Percentiles rank a stretch among this genome's conserved stretches.
Conservation (phyloP, 805 yeast genomes). For the Peterozyma toletana region DNA sequence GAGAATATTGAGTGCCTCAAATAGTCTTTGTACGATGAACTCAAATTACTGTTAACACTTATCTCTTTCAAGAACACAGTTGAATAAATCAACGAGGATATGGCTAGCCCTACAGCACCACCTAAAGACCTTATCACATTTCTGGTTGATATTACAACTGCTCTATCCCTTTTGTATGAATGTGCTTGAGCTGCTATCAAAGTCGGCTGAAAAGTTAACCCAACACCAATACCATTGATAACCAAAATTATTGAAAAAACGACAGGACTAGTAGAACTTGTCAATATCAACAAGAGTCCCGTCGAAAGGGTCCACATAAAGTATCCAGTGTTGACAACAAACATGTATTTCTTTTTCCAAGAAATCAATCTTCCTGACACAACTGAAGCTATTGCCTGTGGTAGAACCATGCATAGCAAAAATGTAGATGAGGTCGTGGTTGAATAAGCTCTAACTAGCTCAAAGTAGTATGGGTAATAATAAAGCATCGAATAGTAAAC, state of each 20-base stretch:
- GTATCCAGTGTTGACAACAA: slow-evolving; percentile 33
- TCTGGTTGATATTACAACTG: slow-evolving; percentile 51
- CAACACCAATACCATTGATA: slow-evolving; percentile 36
- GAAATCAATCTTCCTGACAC: slow-evolving; percentile 40
- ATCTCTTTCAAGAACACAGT: slow-evolving; percentile 15
- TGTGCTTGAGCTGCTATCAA: slow-evolving; percentile 52
- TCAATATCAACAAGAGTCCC: slow-evolving; percentile 28
- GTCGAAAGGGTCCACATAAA: slow-evolving; percentile 32
- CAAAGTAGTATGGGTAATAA: slow-evolving; percentile 42
- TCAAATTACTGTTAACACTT: slow-evolving; percentile 4
- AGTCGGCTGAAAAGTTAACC: slow-evolving; percentile 47
- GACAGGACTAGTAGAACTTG: slow-evolving; percentile 21
- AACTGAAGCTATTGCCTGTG: slow-evolving; percentile 33
- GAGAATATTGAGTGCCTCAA: slow-evolving; percentile 19
- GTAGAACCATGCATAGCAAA: slow-evolving; percentile 34
- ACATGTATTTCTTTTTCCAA: slow-evolving; percentile 32
- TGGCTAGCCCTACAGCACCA: slow-evolving; percentile 54
- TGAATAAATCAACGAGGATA: slow-evolving; percentile 22
- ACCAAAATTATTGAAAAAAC: slow-evolving; percentile 27
- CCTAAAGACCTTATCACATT: slow-evolving; percentile 54
- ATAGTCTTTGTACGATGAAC: slow-evolving; percentile 9
- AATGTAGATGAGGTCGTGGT: slow-evolving; percentile 33
- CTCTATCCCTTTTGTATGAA: slow-evolving; percentile 41
- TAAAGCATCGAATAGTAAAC: slow-evolving; percentile 38
- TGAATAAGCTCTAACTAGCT: slow-evolving; percentile 33